A percentile compares a stretch with the other conserved stretches of the same genome.
Conservation (phyloP, 1,139 yeast genomes). For the Taiozyma sp. region DNA sequence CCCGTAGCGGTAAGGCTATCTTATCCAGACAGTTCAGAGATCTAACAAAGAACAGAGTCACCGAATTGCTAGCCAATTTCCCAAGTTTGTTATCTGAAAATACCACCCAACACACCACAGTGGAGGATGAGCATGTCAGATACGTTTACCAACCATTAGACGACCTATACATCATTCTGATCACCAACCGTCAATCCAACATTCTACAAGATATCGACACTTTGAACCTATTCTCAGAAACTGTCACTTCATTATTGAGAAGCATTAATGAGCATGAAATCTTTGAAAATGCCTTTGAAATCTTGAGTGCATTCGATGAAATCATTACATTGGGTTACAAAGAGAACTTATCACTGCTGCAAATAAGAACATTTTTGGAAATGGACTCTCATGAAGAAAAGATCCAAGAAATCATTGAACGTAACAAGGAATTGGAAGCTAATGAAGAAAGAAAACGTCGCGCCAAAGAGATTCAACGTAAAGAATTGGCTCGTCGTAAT, state of each 20-base stretch:
- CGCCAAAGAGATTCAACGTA: constrained; percentile 92
- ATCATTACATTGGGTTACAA: constrained; percentile 85
- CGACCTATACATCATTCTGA: constrained; percentile 85
- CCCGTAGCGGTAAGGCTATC: constrained; percentile 92
- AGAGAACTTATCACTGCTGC: constrained; percentile 79
- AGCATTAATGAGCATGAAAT: constrained; percentile 80
- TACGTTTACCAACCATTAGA: constrained; percentile 96
- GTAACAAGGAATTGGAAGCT: constrained; percentile 96
- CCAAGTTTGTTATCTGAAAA: constrained; percentile 72
- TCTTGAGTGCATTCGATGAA: constrained; percentile 91
- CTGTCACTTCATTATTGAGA: constrained; percentile 72
- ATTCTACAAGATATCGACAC: constrained; percentile 95
- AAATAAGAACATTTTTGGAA: constrained; percentile 85
- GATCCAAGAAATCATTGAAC: constrained; percentile 95
- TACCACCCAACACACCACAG: constrained; percentile 86
- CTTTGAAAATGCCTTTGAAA: constrained; percentile 80
- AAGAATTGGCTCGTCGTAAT: constrained; percentile 41
- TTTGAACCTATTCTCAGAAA: constrained; percentile 77
- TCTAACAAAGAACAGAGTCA: constrained; percentile 78
- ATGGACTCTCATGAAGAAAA: constrained; percentile 99
- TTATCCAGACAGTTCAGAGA: constrained; percentile 92
- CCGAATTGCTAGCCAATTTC: constrained; percentile 81
- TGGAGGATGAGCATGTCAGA: constrained; percentile 89
- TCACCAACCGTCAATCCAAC: constrained; percentile 89
- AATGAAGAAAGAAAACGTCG: constrained; percentile 95